A percentile compares a stretch with the other conserved stretches of the same genome.
Conservation (phyloP, 257 asterid species). For the Anisodus tanguticus region DNA sequence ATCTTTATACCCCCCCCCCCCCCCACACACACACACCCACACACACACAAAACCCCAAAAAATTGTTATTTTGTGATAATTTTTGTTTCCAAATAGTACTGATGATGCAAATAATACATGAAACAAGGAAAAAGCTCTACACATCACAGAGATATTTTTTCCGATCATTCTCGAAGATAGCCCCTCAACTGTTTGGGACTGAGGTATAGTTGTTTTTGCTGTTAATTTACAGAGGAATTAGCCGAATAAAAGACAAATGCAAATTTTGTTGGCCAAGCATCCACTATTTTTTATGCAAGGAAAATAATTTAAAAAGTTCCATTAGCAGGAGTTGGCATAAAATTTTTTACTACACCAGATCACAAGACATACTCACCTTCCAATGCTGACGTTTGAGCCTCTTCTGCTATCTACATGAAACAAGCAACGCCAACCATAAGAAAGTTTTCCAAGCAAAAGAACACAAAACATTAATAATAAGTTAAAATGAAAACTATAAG, state of each 20-base stretch:
- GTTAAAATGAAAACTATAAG: not conserved
- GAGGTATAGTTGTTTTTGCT: not conserved
- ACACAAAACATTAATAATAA: not conserved
- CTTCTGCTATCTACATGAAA: slow-evolving; percentile 55
- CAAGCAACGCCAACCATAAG: slow-evolving; percentile 29
- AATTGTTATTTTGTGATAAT: not conserved
- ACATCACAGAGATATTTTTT: not conserved
- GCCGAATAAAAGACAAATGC: not conserved
- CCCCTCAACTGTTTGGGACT: not conserved
- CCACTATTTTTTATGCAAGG: not conserved
- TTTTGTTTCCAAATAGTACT: not conserved
- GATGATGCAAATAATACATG: not conserved
- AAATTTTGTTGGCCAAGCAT: not conserved
- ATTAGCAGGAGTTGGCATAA: not conserved
- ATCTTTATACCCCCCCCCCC: not conserved
- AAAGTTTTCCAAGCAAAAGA: not conserved
- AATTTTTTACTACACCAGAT: slow-evolving; percentile 21
- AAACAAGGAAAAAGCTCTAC: not conserved
- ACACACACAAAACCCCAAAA: not conserved
- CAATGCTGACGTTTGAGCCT: slow-evolving; percentile 50
- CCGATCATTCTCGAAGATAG: not conserved
- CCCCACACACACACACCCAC: not conserved
- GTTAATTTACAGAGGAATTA: not conserved
- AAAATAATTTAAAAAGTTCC: not conserved
- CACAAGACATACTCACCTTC: slow-evolving; percentile 58